Evolutionary conservation across 768 basidiomycete species (phyloP), one percentile per base, ranked within the genome.

Genomic region (Tulasnella sp.): DNA sequence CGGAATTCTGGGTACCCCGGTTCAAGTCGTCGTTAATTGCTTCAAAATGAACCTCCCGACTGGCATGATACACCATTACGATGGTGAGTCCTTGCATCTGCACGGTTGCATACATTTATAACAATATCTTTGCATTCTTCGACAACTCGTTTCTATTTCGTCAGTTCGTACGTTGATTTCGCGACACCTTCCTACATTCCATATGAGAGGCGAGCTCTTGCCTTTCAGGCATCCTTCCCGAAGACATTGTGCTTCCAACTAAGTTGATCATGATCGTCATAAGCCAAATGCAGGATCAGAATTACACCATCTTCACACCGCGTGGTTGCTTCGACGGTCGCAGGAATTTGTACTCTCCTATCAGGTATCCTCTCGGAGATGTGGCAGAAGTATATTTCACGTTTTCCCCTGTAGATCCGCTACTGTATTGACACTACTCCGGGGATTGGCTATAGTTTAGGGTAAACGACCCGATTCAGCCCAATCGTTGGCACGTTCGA

Each of bases 221-320:
- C 28, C 24, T 37, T 24, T 31, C n/a, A 42, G 28, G 22, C 22
- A 46, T 40, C 75, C 24, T 75, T 28, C 75, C 75, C 18, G 42
- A 31, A n/a, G 94, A 94, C 82, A 94, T 92, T 85, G 89, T 87
- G 0, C 86, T 93, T 1, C 93, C 94, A 0, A 89, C 90, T 1
- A 86, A 90, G 18, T 85, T 93, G 11, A 95, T 93, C 80, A 88
- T 95, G 88, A 91, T 7, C 5, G 14, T 78, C 50, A 42, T 78
- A 31, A 44, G 60, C 6, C 14, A 16, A 24, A 78, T 78, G 77
- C 50, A 64, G n/a, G 77, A 78, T 0, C 31, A 42, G 40, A 37
- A 78, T 31, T 60, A 6, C 11, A 40, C 77, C 40, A 42, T 64
- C 7, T 42, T 78, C 37, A 31, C 28, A 31, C 16, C 9, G 41